Evolutionary conservation across 1,284 basidiomycete species (phyloP), one percentile per base, ranked within the genome.

Genomic region (Leccinum pallidistipes): DNA sequence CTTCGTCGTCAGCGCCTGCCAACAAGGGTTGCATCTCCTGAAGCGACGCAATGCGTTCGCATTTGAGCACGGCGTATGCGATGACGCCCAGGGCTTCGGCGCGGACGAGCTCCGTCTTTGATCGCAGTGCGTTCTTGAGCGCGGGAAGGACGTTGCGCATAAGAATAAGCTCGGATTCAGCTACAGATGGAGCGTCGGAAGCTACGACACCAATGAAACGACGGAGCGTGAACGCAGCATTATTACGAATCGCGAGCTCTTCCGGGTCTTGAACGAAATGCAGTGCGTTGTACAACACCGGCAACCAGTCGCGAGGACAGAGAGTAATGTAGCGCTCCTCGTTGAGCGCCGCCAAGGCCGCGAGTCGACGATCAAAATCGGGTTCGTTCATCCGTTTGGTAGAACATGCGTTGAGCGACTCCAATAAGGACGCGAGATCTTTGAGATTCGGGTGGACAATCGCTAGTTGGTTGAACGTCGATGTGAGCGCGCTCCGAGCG

Each of bases 1-100:
- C 95, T 74, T 99, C 97, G 54, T 94, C 91, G 70, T 99, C 97
- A 1, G 94, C 95, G 16, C 83, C 87, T 4, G 92, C 93, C n/a
- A 98, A 82, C 10, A 99, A 79, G 10, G 87, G 82, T 7, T 78
- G 83, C 86, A 98, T 89, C 71, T 98, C 95, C 54, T 84, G 84
- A 47, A 98, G 78, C 2, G 83, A 76, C 0, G 77, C 73, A 21
- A 94, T 79, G n/a, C 79, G 74, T 2, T 81, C 77, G 65, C 92
- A 94, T 62, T 83, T 84, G 45, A 83, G 78, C 3, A 96, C 87
- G 0, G 92, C 89, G 66, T 90, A 85, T 0, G 91, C 87, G 62
- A 98, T 78, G 14, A 98, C 92, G 2, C 84, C 80, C 1, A 99
- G 82, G 2, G 95, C 81, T 70, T 99, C 97, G 0, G 86, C 83